These are phyloP conservation scores for Pseudogymnoascus sp. DNA, from an alignment of 2,329 filamentous ascomycete genomes.

Conservation along the genomic window DNA sequence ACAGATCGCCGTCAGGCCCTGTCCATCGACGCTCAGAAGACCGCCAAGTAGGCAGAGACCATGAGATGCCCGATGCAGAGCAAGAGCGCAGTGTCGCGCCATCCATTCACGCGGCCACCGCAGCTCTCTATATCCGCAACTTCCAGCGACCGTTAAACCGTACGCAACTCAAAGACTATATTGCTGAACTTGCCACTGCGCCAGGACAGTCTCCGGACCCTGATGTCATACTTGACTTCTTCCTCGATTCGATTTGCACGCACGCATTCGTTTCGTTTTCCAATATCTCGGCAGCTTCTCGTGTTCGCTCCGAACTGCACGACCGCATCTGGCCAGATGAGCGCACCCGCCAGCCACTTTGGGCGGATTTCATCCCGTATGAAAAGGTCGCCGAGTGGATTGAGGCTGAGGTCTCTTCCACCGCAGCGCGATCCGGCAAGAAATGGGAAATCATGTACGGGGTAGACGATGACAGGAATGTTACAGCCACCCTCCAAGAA, in stretches of 20 bases:
- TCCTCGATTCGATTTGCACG: constrained; percentile 76
- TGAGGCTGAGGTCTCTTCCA: constrained; percentile 48
- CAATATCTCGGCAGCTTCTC: constrained; percentile 59
- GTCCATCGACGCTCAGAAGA: neutral
- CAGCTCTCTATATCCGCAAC: constrained; percentile 79
- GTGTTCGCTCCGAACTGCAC: constrained; percentile 70
- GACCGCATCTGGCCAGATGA: constrained; percentile 79
- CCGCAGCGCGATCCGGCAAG: constrained; percentile 32
- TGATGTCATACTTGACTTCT: constrained; percentile 57
- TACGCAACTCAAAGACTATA: constrained; percentile 55
- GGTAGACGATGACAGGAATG: constrained; percentile 42
- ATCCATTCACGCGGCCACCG: constrained; percentile 62
- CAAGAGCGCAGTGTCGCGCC: constrained; percentile 35
- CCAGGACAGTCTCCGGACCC: constrained; percentile 41
- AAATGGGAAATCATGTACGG: constrained; percentile 71
- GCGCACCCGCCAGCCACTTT: constrained; percentile 71
- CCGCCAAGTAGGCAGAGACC: constrained; percentile 11
- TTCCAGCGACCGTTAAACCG: constrained; percentile 79
- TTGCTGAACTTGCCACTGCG: constrained; percentile 59
- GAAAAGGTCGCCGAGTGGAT: constrained; percentile 69
- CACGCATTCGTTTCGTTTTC: constrained; percentile 76
- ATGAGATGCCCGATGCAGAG: constrained; percentile 16
- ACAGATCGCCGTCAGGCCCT: neutral
- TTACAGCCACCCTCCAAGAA: constrained; percentile 50
- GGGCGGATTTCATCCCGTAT: constrained; percentile 81